A percentile compares a stretch with the other conserved stretches of the same genome.
Evolutionary conservation across 1,284 basidiomycete genomes (phyloP).

Genomic region (Austroboletus novae-zelandiae): DNA sequence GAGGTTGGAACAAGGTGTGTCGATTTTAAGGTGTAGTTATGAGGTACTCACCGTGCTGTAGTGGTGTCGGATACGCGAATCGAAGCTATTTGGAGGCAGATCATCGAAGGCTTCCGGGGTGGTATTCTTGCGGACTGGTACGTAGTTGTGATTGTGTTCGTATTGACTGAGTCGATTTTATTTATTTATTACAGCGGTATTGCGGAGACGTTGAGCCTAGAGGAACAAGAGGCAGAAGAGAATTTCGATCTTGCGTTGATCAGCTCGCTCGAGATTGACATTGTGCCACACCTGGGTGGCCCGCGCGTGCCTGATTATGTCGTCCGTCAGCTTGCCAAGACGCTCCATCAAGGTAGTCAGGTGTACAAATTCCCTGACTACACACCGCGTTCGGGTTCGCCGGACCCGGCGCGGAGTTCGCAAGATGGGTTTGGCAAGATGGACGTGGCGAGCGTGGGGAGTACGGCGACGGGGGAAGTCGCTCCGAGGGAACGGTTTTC

Average conservation of each 20-base stretch:
- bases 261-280: conserved; percentile 71
- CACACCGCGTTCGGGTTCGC: conserved; percentile 14
- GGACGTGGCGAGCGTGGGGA: conserved; percentile 49
- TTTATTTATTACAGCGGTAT: conserved; percentile 40
- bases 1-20: conserved; percentile 45
- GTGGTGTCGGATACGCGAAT: conserved; percentile 59
- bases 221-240: conserved; percentile 78
- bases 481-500: conserved; percentile 81
- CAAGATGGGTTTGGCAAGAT: conserved; percentile 39
- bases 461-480: conserved; percentile 54
- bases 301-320: conserved; percentile 71
- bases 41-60: conserved; percentile 22
- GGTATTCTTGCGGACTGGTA: conserved; percentile 86
- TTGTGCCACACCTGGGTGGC: conserved; percentile 75
- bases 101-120: conserved; percentile 82
- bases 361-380: conserved; percentile 51
- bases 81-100: conserved; percentile 81
- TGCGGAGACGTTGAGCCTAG: conserved; percentile 54
- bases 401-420: conserved; percentile 8
- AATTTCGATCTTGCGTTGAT: conserved; percentile 86
- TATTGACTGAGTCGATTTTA: not conserved
- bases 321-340: conserved; percentile 66
- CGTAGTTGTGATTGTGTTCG: conserved; percentile 19
- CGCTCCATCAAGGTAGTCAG: conserved; percentile 73
- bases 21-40: not conserved